Conservation (phyloP, 345 rosid species). For the Corchorus olitorius region DNA sequence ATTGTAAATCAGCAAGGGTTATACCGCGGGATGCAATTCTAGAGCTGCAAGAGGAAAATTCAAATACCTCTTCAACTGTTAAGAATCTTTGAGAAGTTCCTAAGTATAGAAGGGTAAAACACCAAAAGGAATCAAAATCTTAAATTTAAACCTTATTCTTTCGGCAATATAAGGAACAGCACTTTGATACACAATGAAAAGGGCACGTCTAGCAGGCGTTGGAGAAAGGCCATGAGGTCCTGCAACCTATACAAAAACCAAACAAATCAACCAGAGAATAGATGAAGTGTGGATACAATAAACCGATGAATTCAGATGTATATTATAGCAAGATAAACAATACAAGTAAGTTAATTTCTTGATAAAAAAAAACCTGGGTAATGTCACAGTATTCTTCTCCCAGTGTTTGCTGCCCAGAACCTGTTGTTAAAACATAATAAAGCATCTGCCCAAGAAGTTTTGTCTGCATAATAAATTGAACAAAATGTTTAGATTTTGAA, state of each 20-base stretch:
- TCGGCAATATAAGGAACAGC: constrained; percentile 84
- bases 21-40: constrained; percentile 74
- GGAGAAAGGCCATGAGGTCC: constrained; percentile 83
- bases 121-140: not conserved
- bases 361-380: constrained; percentile 59
- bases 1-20: constrained; percentile 55
- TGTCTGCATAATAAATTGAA: constrained; percentile 46
- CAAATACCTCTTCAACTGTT: not conserved
- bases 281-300: not conserved
- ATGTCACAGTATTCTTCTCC: constrained; percentile 98
- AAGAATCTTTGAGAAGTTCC: not conserved
- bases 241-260: constrained; percentile 53
- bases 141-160: constrained; percentile 65
- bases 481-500: not conserved
- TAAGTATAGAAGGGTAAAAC: not conserved
- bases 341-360: not conserved
- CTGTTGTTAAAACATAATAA: constrained; percentile 85
- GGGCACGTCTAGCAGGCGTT: constrained; percentile 92
- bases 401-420: constrained; percentile 92
- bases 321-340: too few relatives aligned
- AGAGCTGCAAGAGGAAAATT: constrained; percentile 41
- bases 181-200: constrained; percentile 80
- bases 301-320: not conserved
- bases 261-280: constrained; percentile 2
- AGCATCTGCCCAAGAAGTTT: constrained; percentile 91